phyloP scores from a whole-genome alignment of 805 yeast species.

The Candida nitratophila region DNA sequence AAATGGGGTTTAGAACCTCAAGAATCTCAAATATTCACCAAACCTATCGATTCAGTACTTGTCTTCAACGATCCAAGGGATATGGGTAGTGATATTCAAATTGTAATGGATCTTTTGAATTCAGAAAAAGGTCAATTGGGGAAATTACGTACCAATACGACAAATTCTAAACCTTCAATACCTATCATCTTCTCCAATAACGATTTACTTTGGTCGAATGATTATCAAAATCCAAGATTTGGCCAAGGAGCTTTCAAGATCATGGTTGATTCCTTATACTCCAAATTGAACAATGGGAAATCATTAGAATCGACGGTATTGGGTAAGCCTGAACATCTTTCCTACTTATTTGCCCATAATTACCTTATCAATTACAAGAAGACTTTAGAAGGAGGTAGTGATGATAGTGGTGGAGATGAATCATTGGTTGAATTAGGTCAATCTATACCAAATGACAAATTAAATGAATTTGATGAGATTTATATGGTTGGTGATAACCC shows the following conservation, averaged over 20 bases:
- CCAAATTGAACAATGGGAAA: conserved; percentile 29
- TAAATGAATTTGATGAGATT: conserved; percentile 48
- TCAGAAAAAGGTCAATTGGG: conserved; percentile 60
- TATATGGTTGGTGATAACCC: conserved; percentile 98
- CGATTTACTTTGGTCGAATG: conserved; percentile 86
- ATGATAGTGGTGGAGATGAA: conserved; percentile 8
- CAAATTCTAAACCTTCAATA: conserved; percentile 45
- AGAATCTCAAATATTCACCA: conserved; percentile 17
- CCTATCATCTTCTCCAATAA: conserved; percentile 78
- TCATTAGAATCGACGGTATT: conserved; percentile 48
- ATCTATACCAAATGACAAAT: conserved; percentile 22
- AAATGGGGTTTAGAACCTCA: conserved; percentile 32
- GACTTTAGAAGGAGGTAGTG: conserved; percentile 20
- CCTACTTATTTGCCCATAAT: conserved; percentile 79
- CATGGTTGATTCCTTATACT: conserved; percentile 52
- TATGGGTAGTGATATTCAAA: conserved; percentile 77
- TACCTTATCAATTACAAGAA: conserved; percentile 52
- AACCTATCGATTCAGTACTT: conserved; percentile 64
- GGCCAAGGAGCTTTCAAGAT: conserved; percentile 88
- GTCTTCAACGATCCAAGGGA: conserved; percentile 89
- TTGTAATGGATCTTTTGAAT: conserved; percentile 62
- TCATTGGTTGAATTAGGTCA: conserved; percentile 39
- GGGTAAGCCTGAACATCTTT: conserved; percentile 77
- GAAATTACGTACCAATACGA: no score
- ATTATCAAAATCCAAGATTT: conserved; percentile 67